phyloP scores from a whole-genome alignment of 345 rosid species.

The Anacardium occidentale region DNA sequence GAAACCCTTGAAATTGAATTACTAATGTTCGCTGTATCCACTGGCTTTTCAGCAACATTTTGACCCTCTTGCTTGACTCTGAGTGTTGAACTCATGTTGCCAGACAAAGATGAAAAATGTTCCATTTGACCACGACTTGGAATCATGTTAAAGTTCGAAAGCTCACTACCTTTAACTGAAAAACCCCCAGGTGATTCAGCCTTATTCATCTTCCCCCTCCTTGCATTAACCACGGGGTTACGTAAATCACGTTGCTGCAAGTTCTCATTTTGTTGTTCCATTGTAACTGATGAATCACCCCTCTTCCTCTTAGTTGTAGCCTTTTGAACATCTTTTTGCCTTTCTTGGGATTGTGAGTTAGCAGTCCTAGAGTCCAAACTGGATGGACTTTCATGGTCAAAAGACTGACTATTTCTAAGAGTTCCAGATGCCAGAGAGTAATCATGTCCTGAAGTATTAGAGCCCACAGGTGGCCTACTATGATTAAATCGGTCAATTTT shows the following conservation, averaged over 20 bases:
- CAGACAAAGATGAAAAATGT: constrained; percentile 28
- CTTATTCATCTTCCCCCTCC: constrained; percentile 68
- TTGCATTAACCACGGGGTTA: constrained; percentile 34
- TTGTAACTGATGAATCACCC: constrained; percentile 54
- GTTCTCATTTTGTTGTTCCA: constrained; percentile 52
- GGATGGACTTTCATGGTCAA: constrained; percentile 92
- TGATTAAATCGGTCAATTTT: constrained; percentile 60
- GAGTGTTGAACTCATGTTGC: constrained; percentile 27
- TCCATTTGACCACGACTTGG: constrained; percentile 41
- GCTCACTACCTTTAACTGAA: constrained; percentile 43
- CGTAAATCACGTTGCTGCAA: constrained; percentile 49
- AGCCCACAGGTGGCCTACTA: constrained; percentile 67
- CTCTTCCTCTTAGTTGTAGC: constrained; percentile 73
- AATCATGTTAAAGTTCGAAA: constrained; percentile 30
- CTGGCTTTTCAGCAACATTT: constrained; percentile 25
- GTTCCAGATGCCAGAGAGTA: constrained; percentile 72
- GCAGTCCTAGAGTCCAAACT: constrained; percentile 86
- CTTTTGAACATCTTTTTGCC: constrained; percentile 59
- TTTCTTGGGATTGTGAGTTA: constrained; percentile 81
- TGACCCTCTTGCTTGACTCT: constrained; percentile 31
- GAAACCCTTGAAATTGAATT: constrained; percentile 22
- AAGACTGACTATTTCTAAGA: constrained; percentile 65
- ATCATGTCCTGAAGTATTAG: constrained; percentile 55
- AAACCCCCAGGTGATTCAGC: constrained; percentile 50
- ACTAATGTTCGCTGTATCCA: constrained; percentile 22